Conservation (phyloP, 1,284 basidiomycete genomes). For the Naganishia sp. region DNA sequence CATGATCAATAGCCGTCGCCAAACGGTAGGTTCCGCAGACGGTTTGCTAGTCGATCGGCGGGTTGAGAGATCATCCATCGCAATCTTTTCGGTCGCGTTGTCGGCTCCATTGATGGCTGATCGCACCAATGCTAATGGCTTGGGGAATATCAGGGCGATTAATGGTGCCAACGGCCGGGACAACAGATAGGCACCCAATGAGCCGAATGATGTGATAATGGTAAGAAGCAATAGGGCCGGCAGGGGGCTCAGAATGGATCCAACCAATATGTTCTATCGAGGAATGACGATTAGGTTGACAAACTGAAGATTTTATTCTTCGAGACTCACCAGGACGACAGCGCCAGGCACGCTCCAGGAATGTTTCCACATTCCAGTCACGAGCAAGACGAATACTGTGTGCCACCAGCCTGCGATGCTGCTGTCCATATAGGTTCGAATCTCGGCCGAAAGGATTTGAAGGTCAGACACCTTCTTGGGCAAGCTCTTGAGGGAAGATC, state of each 20-base stretch:
- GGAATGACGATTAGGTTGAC: neutral
- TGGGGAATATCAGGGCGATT: conserved; percentile 74
- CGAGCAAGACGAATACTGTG: conserved; percentile 70
- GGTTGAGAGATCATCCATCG: conserved; percentile 44
- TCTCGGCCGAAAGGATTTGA: conserved; percentile 52
- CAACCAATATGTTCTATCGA: conserved; percentile 79
- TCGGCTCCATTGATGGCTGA: conserved; percentile 41
- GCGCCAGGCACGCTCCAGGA: conserved; percentile 91
- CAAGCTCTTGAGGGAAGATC: conserved; percentile 50
- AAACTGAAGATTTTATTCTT: conserved; percentile 15
- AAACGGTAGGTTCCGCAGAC: conserved; percentile 58
- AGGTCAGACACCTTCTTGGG: conserved; percentile 53
- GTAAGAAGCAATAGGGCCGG: conserved; percentile 77
- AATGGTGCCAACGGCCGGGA: conserved; percentile 80
- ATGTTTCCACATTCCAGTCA: conserved; percentile 89
- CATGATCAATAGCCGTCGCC: conserved; percentile 80
- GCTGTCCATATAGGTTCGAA: conserved; percentile 51
- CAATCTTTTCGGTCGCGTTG: conserved; percentile 46
- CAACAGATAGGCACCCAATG: conserved; percentile 72
- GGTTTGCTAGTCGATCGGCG: conserved; percentile 20
- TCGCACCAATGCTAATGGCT: conserved; percentile 69
- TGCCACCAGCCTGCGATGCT: conserved; percentile 51
- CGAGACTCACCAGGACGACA: conserved; percentile 70
- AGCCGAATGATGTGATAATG: conserved; percentile 79
- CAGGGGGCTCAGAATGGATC: conserved; percentile 76